A percentile compares a stretch with the other conserved stretches of the same genome.
These are phyloP conservation scores for Plasmodium fragile DNA, from an alignment of 169 alveolate species.

Conservation along the genomic window DNA sequence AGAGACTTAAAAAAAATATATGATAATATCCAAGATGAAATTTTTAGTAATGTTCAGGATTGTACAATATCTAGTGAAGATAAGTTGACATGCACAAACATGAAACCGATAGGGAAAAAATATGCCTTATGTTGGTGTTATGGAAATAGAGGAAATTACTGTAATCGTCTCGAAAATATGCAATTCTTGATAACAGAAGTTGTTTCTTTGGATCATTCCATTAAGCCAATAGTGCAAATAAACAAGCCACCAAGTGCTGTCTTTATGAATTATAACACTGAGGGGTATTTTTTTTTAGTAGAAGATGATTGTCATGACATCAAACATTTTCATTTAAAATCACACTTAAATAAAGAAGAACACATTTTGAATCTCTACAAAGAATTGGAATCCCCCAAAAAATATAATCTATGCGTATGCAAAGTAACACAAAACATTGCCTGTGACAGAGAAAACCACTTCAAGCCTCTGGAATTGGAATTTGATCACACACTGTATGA, in stretches of 20 bases:
- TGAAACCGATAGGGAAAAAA: background rate
- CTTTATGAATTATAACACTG: constrained; percentile 27
- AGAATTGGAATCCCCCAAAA: constrained; percentile 39
- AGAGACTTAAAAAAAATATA: background rate
- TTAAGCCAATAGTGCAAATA: constrained; percentile 46
- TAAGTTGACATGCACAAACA: constrained; percentile 32
- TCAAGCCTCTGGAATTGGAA: constrained; percentile 1
- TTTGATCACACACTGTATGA: background rate
- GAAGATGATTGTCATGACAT: constrained; percentile 47
- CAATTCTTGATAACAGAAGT: constrained; percentile 14
- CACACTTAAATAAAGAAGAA: constrained; percentile 20
- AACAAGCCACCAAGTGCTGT: constrained; percentile 26
- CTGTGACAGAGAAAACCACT: constrained; percentile 27
- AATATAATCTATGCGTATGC: constrained; percentile 54
- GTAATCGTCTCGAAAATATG: constrained; percentile 7
- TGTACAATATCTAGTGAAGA: constrained; percentile 26
- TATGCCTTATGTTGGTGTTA: constrained; percentile 65
- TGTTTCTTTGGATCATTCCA: constrained; percentile 9
- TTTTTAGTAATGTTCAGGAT: constrained; percentile 3
- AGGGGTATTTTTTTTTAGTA: constrained; percentile 27
- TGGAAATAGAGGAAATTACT: background rate
- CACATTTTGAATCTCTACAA: constrained; percentile 30
- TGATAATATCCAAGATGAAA: background rate
- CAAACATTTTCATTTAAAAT: constrained; percentile 25
- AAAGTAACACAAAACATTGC: constrained; percentile 1